Evolutionary conservation across 1,284 basidiomycete genomes (phyloP).

Genomic region (Apiotrichum mycotoxinovorans): DNA sequence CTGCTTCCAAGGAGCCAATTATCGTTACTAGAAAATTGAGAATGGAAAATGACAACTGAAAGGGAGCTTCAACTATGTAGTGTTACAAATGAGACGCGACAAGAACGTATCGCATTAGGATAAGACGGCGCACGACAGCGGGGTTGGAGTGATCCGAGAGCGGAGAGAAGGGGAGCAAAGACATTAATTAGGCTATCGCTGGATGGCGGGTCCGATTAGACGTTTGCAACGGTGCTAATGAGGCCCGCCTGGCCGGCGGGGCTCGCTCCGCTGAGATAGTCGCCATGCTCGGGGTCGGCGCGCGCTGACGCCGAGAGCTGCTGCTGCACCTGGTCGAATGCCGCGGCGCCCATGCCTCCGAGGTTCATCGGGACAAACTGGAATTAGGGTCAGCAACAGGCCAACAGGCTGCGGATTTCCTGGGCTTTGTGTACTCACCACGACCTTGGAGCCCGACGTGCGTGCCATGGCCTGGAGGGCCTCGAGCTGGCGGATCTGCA

Average conservation of each 20-base stretch:
- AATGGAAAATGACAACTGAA: too few species aligned
- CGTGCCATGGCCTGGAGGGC: conserved; percentile 71
- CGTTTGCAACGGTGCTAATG: conserved; percentile 38
- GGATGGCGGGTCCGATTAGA: conserved; percentile 16
- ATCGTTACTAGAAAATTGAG: too few species aligned
- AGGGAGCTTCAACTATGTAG: too few species aligned
- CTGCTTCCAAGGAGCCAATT: too few species aligned
- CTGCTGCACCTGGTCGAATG: conserved; percentile 28
- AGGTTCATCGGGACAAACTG: conserved; percentile 58
- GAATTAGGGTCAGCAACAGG: not conserved
- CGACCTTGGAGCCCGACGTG: conserved; percentile 74
- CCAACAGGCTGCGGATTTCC: too few species aligned
- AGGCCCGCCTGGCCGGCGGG: conserved; percentile 35
- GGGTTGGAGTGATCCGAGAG: too few species aligned
- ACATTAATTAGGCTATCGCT: too few species aligned
- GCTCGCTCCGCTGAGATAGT: not conserved
- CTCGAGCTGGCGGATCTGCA: conserved; percentile 95
- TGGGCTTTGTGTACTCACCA: conserved; percentile 48
- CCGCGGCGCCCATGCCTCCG: conserved; percentile 43
- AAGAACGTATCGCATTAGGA: too few species aligned
- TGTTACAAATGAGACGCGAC: too few species aligned
- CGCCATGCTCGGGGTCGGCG: conserved; percentile 11
- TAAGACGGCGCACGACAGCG: too few species aligned
- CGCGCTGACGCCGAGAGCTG: conserved; percentile 40
- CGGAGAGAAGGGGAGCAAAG: not conserved